A percentile compares a stretch with the other conserved stretches of the same genome.
Evolutionary conservation across 768 basidiomycete species (phyloP).

Genomic region (Amanita muscaria): DNA sequence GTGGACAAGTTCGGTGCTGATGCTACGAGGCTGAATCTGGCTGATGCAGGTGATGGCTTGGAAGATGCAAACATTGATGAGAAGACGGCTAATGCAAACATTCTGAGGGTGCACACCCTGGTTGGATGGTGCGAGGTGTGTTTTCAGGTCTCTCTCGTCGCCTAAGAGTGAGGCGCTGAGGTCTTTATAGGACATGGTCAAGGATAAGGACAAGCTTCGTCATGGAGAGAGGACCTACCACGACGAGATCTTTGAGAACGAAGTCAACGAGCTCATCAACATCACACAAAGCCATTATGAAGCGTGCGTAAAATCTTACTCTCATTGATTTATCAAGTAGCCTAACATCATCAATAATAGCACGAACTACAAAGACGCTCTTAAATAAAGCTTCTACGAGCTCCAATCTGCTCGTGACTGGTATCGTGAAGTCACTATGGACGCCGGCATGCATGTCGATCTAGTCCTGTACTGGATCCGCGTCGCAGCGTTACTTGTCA

Average conservation of each 20-base stretch:
- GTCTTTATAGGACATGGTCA: slow-evolving; percentile 61
- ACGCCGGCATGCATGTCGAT: slow-evolving; percentile 77
- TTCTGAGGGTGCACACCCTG: slow-evolving; percentile 85
- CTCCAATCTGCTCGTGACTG: slow-evolving; percentile 87
- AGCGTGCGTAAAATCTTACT: slow-evolving; percentile 42
- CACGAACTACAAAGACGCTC: slow-evolving; percentile 90
- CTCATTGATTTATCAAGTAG: neutral
- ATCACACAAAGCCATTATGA: slow-evolving; percentile 76
- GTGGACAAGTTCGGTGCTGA: slow-evolving; percentile 96
- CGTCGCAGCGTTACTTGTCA: slow-evolving; percentile 66
- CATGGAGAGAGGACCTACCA: slow-evolving; percentile 73
- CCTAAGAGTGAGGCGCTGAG: slow-evolving; percentile 8
- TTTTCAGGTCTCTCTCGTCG: slow-evolving; percentile 3
- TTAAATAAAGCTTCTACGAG: slow-evolving; percentile 95
- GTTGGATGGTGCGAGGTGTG: slow-evolving; percentile 86
- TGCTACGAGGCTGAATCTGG: slow-evolving; percentile 83
- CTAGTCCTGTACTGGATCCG: slow-evolving; percentile 83
- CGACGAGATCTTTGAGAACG: slow-evolving; percentile 85
- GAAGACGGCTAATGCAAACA: slow-evolving; percentile 94
- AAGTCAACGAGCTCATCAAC: slow-evolving; percentile 81
- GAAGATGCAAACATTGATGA: slow-evolving; percentile 99
- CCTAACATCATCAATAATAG: slow-evolving; percentile 32
- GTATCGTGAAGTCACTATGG: slow-evolving; percentile 89
- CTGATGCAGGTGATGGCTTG: slow-evolving; percentile 94
- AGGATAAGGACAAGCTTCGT: slow-evolving; percentile 62